Conservation (phyloP, 1,284 basidiomycete genomes). For the Pholiota adiposa region DNA sequence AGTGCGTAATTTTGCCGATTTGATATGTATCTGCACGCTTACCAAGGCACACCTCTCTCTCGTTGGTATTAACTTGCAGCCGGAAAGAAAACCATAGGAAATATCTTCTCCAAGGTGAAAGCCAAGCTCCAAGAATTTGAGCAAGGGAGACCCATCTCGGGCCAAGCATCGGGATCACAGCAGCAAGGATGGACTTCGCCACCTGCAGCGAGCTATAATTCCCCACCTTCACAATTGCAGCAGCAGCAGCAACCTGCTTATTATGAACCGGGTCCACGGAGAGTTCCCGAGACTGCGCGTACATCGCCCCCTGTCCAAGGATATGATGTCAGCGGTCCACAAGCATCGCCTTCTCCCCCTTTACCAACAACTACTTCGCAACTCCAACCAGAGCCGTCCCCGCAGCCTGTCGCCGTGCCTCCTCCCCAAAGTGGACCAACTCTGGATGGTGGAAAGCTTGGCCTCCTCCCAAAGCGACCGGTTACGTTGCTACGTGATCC, state of each 20-base stretch:
- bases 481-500: constrained; percentile 61
- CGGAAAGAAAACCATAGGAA: constrained; percentile 77
- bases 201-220: constrained; percentile 8
- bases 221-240: constrained; percentile 10
- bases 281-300: neutral
- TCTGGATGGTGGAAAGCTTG: constrained; percentile 51
- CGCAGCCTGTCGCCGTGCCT: constrained; percentile 5
- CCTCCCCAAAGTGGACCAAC: constrained; percentile 7
- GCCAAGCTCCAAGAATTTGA: constrained; percentile 82
- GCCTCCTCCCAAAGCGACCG: constrained; percentile 74
- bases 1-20: constrained; percentile 46
- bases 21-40: neutral
- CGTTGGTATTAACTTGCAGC: constrained; percentile 40
- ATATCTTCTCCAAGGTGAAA: constrained; percentile 72
- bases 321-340: constrained; percentile 14
- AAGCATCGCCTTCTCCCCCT: neutral
- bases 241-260: constrained; percentile 34
- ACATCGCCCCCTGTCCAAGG: constrained; percentile 11
- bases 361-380: constrained; percentile 13
- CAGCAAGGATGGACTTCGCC: constrained; percentile 19
- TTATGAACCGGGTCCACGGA: constrained; percentile 40
- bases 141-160: constrained; percentile 40
- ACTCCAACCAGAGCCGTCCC: constrained; percentile 18
- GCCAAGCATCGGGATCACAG: constrained; percentile 13
- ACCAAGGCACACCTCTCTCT: neutral